Evolutionary conservation across 305 asterid species (phyloP).

Genomic region (Solanum hybrid): DNA sequence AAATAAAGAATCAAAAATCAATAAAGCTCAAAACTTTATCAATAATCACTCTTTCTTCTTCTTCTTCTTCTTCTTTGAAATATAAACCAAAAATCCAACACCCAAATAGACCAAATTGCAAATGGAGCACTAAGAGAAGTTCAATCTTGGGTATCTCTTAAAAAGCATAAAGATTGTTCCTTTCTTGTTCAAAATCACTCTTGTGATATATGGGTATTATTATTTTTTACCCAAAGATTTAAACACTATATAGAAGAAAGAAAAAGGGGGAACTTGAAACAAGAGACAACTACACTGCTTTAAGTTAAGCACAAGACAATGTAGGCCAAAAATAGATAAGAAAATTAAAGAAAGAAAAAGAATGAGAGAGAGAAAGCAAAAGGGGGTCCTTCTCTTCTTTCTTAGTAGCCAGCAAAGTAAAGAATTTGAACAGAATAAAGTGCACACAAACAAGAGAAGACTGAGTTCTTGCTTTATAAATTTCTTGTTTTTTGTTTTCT

Average conservation of each 20-base stretch:
- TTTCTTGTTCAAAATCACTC: slow-evolving; percentile 13
- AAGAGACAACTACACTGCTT: slow-evolving; percentile 42
- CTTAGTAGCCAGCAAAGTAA: slow-evolving; percentile 42
- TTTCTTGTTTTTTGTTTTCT: neutral
- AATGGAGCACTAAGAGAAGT: slow-evolving; percentile 11
- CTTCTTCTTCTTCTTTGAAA: neutral
- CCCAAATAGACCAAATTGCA: neutral
- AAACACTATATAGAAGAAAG: slow-evolving; percentile 12
- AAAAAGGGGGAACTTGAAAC: slow-evolving; percentile 19
- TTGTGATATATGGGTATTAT: neutral
- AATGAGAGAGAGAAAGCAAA: slow-evolving; percentile 6
- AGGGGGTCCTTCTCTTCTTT: slow-evolving; percentile 20
- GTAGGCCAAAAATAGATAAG: slow-evolving; percentile 19
- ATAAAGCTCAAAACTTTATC: slow-evolving; percentile 9
- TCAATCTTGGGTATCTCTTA: neutral
- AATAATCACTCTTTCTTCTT: slow-evolving; percentile 10
- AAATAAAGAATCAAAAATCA: slow-evolving; percentile 10
- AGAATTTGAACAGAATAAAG: slow-evolving; percentile 76
- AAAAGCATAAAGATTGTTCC: slow-evolving; percentile 15
- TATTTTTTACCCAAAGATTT: neutral
- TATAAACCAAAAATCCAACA: neutral
- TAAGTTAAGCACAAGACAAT: slow-evolving; percentile 54
- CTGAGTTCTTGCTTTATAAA: neutral
- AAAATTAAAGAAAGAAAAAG: slow-evolving; percentile 30
- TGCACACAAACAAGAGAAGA: slow-evolving; percentile 18